A percentile compares a stretch with the other conserved stretches of the same genome.
phyloP scores from a whole-genome alignment of 1,139 yeast species.

The Suhomyces terraborum region DNA sequence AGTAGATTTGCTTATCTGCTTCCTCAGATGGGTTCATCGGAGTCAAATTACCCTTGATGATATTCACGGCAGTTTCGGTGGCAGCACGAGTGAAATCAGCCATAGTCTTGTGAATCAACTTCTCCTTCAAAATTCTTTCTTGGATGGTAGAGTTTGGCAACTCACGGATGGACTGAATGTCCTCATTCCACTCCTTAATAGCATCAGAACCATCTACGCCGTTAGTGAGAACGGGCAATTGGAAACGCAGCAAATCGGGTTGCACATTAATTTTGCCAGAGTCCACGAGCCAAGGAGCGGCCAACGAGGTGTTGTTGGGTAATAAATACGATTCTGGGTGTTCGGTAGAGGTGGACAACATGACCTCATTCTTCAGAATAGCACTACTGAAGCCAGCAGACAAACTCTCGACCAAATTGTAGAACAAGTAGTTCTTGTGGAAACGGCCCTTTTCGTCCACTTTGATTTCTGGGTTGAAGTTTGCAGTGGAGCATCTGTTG shows the following conservation, averaged over 20 bases:
- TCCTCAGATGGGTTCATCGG: conserved; percentile 82
- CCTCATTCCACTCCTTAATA: conserved; percentile 86
- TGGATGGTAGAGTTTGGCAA: conserved; percentile 58
- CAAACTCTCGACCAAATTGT: conserved; percentile 52
- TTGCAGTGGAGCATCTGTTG: conserved; percentile 64
- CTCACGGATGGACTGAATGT: conserved; percentile 79
- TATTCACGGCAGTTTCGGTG: conserved; percentile 74
- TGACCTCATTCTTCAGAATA: conserved; percentile 42
- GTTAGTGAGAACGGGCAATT: conserved; percentile 52
- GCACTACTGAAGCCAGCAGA: conserved; percentile 54
- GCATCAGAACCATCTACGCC: conserved; percentile 62
- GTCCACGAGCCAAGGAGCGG: conserved; percentile 76
- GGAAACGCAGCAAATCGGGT: conserved; percentile 68
- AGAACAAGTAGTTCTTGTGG: conserved; percentile 49
- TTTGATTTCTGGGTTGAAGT: conserved; percentile 67
- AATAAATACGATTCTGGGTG: conserved; percentile 57
- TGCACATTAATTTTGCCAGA: conserved; percentile 25
- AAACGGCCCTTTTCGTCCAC: conserved; percentile 40
- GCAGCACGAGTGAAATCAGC: conserved; percentile 80
- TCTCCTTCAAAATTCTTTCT: conserved; percentile 76
- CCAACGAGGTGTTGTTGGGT: conserved; percentile 61
- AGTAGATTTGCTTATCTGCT: conserved; percentile 61
- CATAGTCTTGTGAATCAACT: conserved; percentile 68
- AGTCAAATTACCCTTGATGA: conserved; percentile 69
- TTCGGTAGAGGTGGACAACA: conserved; percentile 48